Conservation (phyloP, 2,329 filamentous ascomycete species). For the Penicillium sumatraense region DNA sequence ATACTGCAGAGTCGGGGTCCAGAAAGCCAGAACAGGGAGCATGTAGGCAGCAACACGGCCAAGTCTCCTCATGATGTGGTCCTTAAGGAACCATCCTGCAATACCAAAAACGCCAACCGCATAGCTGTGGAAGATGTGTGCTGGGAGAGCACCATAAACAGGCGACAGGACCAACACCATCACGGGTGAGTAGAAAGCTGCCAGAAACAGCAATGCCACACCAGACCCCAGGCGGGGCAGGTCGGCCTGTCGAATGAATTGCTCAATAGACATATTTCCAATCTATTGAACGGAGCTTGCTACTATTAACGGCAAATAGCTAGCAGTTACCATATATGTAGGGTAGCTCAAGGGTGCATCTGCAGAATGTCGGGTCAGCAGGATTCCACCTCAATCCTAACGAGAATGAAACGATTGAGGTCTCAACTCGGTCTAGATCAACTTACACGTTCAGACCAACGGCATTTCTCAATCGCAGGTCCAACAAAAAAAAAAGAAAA, state of each 20-base stretch:
- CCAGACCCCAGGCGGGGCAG: constrained; percentile 30
- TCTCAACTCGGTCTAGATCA: too few relatives aligned
- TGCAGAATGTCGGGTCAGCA: constrained; percentile 1
- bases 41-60: constrained; percentile 55
- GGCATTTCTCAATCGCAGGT: constrained; percentile 18
- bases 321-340: background rate
- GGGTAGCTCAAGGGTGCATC: constrained; percentile 1
- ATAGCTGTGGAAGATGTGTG: constrained; percentile 71
- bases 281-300: constrained; percentile 8
- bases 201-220: constrained; percentile 42
- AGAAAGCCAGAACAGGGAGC: constrained; percentile 75
- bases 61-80: constrained; percentile 54
- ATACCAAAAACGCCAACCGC: constrained; percentile 70
- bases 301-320: background rate
- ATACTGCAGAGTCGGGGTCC: constrained; percentile 74
- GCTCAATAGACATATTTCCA: constrained; percentile 33
- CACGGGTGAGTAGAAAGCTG: constrained; percentile 46
- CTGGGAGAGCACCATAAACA: constrained; percentile 83
- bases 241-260: constrained; percentile 32
- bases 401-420: background rate
- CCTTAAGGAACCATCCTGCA: constrained; percentile 72
- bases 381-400: background rate
- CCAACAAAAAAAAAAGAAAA: constrained; percentile 13
- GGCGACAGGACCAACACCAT: constrained; percentile 76
- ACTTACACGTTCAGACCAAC: constrained; percentile 26